phyloP scores from a whole-genome alignment of 164 flowering plant genomes.

The Paratinospora sagittata region DNA sequence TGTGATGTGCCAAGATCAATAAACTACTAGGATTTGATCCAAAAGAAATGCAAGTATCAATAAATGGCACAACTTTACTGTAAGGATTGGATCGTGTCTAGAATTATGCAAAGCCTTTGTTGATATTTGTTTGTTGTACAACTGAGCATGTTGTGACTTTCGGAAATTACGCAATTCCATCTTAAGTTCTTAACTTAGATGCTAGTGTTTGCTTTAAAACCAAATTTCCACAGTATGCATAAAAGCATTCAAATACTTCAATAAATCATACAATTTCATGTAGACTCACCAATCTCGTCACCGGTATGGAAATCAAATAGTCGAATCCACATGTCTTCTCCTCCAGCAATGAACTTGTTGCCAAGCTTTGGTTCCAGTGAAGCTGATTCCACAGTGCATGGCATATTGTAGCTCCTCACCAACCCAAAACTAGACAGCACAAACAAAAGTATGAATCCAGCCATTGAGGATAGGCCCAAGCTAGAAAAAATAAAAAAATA shows the following conservation, averaged over 20 bases:
- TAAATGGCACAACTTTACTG: too few relatives aligned
- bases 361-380: constrained; percentile 92
- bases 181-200: background rate
- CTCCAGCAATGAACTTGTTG: constrained; percentile 87
- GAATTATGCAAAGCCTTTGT: too few relatives aligned
- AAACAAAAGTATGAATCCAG: background rate
- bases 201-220: background rate
- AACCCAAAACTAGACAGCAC: constrained; percentile 66
- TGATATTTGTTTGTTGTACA: too few relatives aligned
- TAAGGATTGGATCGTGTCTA: too few relatives aligned
- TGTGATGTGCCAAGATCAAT: background rate
- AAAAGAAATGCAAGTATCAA: too few relatives aligned
- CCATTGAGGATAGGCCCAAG: background rate
- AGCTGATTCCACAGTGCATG: constrained; percentile 82
- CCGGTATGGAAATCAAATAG: constrained; percentile 93
- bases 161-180: background rate
- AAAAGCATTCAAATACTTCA: background rate
- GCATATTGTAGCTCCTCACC: constrained; percentile 87
- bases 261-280: background rate
- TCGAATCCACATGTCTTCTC: constrained; percentile 98
- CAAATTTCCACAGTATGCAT: background rate
- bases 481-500: background rate
- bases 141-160: background rate
- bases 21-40: too few relatives aligned
- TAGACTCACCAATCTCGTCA: constrained; percentile 71